Conservation (phyloP, 2,329 filamentous ascomycete species). For the Stachybotrys echinatus region DNA sequence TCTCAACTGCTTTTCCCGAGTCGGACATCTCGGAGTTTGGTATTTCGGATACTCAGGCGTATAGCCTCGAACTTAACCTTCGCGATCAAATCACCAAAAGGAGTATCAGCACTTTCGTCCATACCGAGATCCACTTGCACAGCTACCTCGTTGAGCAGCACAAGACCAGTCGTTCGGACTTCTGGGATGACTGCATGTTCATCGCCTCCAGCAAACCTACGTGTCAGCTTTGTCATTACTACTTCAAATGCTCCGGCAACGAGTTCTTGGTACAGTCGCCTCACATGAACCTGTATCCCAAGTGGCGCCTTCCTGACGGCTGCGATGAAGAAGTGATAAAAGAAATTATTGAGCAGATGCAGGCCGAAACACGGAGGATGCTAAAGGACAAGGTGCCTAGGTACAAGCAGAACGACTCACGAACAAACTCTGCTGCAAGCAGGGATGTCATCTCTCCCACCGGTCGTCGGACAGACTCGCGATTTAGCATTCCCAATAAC, state of each 20-base stretch:
- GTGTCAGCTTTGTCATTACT: slow-evolving; percentile 25
- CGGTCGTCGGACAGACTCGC: no score
- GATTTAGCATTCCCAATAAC: no score
- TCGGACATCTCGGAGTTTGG: not conserved
- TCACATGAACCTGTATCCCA: slow-evolving; percentile 26
- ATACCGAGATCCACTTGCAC: slow-evolving; percentile 23
- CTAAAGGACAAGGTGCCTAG: slow-evolving; percentile 12
- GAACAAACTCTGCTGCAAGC: slow-evolving; percentile 7
- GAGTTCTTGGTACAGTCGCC: slow-evolving; percentile 15
- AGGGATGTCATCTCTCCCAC: no score
- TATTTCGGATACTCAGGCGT: slow-evolving; percentile 7
- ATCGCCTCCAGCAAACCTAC: slow-evolving; percentile 30
- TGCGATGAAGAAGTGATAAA: slow-evolving; percentile 6
- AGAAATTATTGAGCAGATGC: slow-evolving; percentile 14
- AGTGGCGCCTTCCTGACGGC: slow-evolving; percentile 24
- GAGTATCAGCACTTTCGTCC: slow-evolving; percentile 18
- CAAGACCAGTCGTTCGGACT: slow-evolving; percentile 6
- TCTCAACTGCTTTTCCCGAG: slow-evolving; percentile 1
- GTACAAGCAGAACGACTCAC: slow-evolving; percentile 5
- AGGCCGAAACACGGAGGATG: slow-evolving; percentile 13
- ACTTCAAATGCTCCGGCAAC: slow-evolving; percentile 12
- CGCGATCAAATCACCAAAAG: slow-evolving; percentile 4
- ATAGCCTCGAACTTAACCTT: slow-evolving; percentile 14
- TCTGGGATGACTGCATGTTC: slow-evolving; percentile 21
- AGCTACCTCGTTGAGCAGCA: slow-evolving; percentile 8